Evolutionary conservation across 1,284 basidiomycete genomes (phyloP).

Genomic region (Apiotrichum montevideense): DNA sequence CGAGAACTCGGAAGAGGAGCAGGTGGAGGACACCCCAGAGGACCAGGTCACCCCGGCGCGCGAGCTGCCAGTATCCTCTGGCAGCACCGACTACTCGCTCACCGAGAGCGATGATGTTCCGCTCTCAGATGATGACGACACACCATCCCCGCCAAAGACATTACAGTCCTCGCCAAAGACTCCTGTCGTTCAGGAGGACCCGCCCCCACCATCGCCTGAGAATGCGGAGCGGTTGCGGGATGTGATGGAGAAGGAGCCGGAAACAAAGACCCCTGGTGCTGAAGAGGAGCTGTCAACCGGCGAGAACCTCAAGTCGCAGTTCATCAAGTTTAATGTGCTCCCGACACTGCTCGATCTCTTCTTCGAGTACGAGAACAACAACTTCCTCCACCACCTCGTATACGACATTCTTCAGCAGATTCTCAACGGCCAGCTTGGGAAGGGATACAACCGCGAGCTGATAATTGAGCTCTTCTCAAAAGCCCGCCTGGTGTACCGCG

Average conservation of each 20-base stretch:
- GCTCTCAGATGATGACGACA: slow-evolving; percentile 56
- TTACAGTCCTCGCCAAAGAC: not conserved
- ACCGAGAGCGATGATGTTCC: slow-evolving; percentile 65
- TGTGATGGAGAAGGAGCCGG: slow-evolving; percentile 27
- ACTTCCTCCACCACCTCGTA: slow-evolving; percentile 94
- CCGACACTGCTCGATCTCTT: slow-evolving; percentile 77
- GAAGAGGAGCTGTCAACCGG: slow-evolving; percentile 49
- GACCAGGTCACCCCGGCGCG: slow-evolving; percentile 56
- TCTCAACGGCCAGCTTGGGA: slow-evolving; percentile 74
- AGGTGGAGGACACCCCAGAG: slow-evolving; percentile 47
- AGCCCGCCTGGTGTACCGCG: slow-evolving; percentile 67
- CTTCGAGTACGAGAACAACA: slow-evolving; percentile 95
- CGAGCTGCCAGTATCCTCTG: slow-evolving; percentile 60
- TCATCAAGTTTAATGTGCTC: slow-evolving; percentile 65
- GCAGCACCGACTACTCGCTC: slow-evolving; percentile 48
- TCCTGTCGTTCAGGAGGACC: slow-evolving; percentile 7
- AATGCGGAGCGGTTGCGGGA: slow-evolving; percentile 35
- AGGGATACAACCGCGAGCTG: slow-evolving; percentile 71
- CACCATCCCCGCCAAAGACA: slow-evolving; percentile 16
- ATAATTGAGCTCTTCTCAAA: slow-evolving; percentile 74
- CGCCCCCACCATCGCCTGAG: slow-evolving; percentile 35
- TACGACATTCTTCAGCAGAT: slow-evolving; percentile 97
- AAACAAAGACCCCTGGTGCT: not conserved
- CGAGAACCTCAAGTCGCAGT: slow-evolving; percentile 68
- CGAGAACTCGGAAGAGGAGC: slow-evolving; percentile 42